Percentiles rank a stretch among this genome's conserved stretches.
phyloP scores from a whole-genome alignment of 495 filamentous ascomycete species.

The Aspergillus cavernicola region DNA sequence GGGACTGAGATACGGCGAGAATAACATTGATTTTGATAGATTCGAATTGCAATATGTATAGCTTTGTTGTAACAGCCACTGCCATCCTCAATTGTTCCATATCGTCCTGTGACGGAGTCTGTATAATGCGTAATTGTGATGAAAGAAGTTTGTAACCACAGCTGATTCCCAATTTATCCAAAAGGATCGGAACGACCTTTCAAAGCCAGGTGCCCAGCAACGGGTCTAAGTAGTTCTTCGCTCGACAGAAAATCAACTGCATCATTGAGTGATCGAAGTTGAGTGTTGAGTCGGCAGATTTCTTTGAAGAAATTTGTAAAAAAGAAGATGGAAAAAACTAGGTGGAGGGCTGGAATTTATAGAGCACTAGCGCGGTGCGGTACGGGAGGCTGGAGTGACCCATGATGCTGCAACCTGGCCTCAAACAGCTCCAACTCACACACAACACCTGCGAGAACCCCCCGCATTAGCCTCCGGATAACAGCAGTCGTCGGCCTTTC shows the following conservation, averaged over 20 bases:
- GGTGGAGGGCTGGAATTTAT: constrained; percentile 32
- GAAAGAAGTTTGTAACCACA: constrained; percentile 61
- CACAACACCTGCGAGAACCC: constrained; percentile 28
- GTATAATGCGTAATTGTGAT: not conserved
- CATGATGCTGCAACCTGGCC: constrained; percentile 48
- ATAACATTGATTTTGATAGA: constrained; percentile 6
- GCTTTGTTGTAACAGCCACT: not conserved
- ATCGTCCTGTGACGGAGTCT: not conserved
- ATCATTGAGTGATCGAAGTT: constrained; percentile 46
- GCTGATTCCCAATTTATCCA: constrained; percentile 75
- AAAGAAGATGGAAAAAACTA: constrained; percentile 32
- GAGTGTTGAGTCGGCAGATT: constrained; percentile 49
- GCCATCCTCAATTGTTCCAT: not conserved
- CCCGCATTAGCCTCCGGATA: constrained; percentile 25
- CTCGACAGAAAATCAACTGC: constrained; percentile 67
- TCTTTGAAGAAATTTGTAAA: constrained; percentile 26
- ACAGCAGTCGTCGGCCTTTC: constrained; percentile 21
- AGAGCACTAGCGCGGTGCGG: constrained; percentile 21
- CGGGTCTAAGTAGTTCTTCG: constrained; percentile 61
- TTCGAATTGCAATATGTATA: constrained; percentile 7
- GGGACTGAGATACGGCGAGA: constrained; percentile 7
- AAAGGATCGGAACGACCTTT: constrained; percentile 62
- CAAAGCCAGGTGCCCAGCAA: constrained; percentile 77
- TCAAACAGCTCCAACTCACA: constrained; percentile 36
- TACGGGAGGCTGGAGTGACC: constrained; percentile 35